Evolutionary conservation across 371 early-diverging fungal species (phyloP), one percentile per base, ranked within the genome.

Genomic region (Actinomortierella ambigua): DNA sequence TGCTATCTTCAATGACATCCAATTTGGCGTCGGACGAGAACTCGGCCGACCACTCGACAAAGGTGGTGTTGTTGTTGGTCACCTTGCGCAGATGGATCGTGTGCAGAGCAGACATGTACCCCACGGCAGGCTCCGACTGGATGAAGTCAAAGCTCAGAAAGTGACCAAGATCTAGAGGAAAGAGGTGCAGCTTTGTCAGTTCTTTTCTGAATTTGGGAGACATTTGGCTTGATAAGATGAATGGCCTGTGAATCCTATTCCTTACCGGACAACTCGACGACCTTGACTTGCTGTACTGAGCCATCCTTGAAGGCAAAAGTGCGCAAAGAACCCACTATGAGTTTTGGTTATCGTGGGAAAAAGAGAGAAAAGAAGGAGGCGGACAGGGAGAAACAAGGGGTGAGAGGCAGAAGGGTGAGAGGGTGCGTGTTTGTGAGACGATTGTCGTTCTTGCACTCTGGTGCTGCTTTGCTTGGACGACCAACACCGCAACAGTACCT

Each of bases 1-100:
- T 82, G 50, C 83, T 70, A 65, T 89, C 89, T 59, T 84, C 79
- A 26, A 87, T 76, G 14, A 82, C 84, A 15, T 66, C 73, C 43
- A 66, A 68, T 20, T 82, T 66, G 39, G 81, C 83, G 43, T 86
- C 86, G 55, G 82, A 76, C 41, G 84, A 80, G 53, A 82, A 90
- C 59, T 85, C 81, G 60, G 82, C 78, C 20, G 78, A 53, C 87
- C 89, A 89, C 63, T 87, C 83, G 42, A 89, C 84, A 70, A 85
- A 87, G 34, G 88, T 80, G 3, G 82, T 68, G 79, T 87, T 79
- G 70, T 86, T 81, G 13, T 69, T 48, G 2, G 90, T 82, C 39
- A 89, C 87, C 23, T 68, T 67, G 48, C 63, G 62, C 55, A 82
- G 68, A 14, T 65, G 56, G 60, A 90, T 78, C 8, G 83, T 85